These are phyloP conservation scores for Grosmannia serpens DNA, from an alignment of 2,329 filamentous ascomycete species.

Conservation along the genomic window DNA sequence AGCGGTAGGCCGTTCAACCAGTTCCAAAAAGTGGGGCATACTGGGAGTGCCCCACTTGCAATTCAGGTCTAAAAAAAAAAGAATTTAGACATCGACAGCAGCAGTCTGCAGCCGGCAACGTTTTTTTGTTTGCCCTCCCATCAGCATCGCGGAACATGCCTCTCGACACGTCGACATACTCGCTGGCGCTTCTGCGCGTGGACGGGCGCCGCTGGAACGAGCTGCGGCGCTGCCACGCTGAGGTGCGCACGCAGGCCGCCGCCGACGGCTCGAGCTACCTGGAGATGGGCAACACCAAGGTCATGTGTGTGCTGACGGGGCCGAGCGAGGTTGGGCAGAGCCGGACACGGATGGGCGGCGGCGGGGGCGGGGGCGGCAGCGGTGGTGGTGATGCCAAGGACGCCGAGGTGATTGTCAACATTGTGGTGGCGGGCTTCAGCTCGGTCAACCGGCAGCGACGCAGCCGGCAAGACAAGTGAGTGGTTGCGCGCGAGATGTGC, in stretches of 20 bases:
- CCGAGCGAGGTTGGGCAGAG: slow-evolving; percentile 54
- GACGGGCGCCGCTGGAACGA: slow-evolving; percentile 95
- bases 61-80: no score
- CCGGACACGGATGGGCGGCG: slow-evolving; percentile 22
- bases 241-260: slow-evolving; percentile 84
- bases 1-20: no score
- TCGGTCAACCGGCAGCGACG: slow-evolving; percentile 73
- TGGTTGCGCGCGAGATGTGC: no score
- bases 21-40: no score
- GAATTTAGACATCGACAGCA: not conserved
- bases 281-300: slow-evolving; percentile 94
- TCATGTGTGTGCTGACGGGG: slow-evolving; percentile 84
- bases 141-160: slow-evolving; percentile 48
- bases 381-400: slow-evolving; percentile 28
- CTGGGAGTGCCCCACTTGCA: no score
- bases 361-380: slow-evolving; percentile 14
- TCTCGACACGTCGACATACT: slow-evolving; percentile 87
- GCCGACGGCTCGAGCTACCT: slow-evolving; percentile 90
- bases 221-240: slow-evolving; percentile 73
- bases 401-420: slow-evolving; percentile 66
- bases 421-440: slow-evolving; percentile 79
- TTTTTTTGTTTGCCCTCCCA: no score
- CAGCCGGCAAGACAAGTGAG: slow-evolving; percentile 67
- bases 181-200: slow-evolving; percentile 69
- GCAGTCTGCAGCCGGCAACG: no score